A percentile compares a stretch with the other conserved stretches of the same genome.
Evolutionary conservation across 257 asterid species (phyloP).

Genomic region (Nemophila menziesii): DNA sequence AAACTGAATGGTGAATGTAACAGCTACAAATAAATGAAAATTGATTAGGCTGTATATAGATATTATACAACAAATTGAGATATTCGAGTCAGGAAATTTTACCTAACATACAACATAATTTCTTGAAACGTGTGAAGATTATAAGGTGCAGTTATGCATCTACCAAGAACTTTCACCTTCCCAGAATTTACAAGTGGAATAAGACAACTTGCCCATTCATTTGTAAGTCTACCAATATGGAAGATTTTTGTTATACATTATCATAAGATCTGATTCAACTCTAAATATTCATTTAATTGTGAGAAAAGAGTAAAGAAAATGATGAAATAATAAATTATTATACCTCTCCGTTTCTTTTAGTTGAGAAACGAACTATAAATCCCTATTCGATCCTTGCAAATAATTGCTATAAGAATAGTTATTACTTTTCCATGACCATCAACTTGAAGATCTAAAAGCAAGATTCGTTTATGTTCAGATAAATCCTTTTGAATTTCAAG

Average conservation of each 20-base stretch:
- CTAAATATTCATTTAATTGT: no score
- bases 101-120: slow-evolving; percentile 76
- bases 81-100: slow-evolving; percentile 8
- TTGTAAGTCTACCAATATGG: slow-evolving; percentile 81
- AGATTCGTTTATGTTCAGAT: slow-evolving; percentile 84
- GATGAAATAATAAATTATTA: neutral
- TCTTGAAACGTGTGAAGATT: slow-evolving; percentile 63
- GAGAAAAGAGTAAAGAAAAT: neutral
- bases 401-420: slow-evolving; percentile 75
- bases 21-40: slow-evolving; percentile 64
- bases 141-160: slow-evolving; percentile 63
- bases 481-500: slow-evolving; percentile 79
- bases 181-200: slow-evolving; percentile 71
- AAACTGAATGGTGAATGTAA: slow-evolving; percentile 56
- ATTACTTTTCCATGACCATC: slow-evolving; percentile 68
- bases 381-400: slow-evolving; percentile 81
- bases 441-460: slow-evolving; percentile 84
- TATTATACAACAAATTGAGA: no score
- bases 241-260: no score
- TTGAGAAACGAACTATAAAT: slow-evolving; percentile 80
- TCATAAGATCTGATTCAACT: no score
- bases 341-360: slow-evolving; percentile 80
- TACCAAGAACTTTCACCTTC: slow-evolving; percentile 70
- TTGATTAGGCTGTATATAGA: no score
- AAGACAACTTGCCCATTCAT: slow-evolving; percentile 88